Base-by-base conservation (phyloP, 192 early-diverging fungal genomes). In the Mortierella claussenii region DNA sequence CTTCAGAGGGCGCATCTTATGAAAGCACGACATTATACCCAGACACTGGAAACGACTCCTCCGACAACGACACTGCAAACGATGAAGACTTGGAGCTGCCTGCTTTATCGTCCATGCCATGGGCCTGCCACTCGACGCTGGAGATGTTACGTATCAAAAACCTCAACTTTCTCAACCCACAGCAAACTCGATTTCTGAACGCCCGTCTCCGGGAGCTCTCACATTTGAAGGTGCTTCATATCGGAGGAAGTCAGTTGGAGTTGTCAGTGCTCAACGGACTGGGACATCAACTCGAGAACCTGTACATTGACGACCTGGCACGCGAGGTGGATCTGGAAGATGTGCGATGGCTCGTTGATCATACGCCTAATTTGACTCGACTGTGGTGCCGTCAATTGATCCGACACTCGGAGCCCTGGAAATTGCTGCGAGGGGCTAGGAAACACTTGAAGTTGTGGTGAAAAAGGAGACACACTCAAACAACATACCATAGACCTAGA, bases 331-430 rank as follows among this genome's bases (percentile, higher is more conserved):
- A 67, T 50, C 21, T 76, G 58, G 27, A 56, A 24, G 73, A 76
- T 40, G 73, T 67, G 31, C 51, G 47, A 49, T 76, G 73, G 73
- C 43, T 76, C 15, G 73, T 67, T 24, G 65, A 66, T 56, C 58
- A 76, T 49, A 67, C 73, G 17, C 73, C 73, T 5, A 76, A 76
- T 18, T 26, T 76, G 50, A 76, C 64, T 17, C 33, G 73, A 21
- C 32, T 76, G 51, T 76, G 73, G 73, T 76, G 73, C 33, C 33
- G 73, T 3, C 73, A 76, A 49, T 43, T 76, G 50, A 67, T 76
- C 28, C 51, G 73, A 23, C 73, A 76, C 34, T 76, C 73, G 24
- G 73, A 76, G 47, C 65, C 73, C 0, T 76, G 73, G 73, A 76
- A 76, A 26, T 18, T 66, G 42, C 47, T 76, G 11, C 24, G 59